Evolutionary conservation across 2,329 filamentous ascomycete genomes (phyloP).

Genomic region (Ascochyta viciae-villosae): DNA sequence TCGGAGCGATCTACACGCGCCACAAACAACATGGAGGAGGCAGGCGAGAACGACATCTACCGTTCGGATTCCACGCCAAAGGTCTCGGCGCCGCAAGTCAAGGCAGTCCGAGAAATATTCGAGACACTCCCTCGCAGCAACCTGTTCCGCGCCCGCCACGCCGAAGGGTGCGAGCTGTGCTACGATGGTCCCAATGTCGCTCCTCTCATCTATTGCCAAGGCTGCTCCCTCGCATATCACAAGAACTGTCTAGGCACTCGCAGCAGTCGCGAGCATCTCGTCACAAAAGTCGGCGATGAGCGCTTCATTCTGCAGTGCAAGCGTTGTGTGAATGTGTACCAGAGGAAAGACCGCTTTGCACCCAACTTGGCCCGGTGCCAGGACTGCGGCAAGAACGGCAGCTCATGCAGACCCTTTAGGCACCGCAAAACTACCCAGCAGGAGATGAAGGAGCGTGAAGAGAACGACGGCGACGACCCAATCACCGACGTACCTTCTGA

Average conservation of each 20-base stretch:
- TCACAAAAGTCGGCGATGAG: conserved; percentile 80
- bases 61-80: conserved; percentile 53
- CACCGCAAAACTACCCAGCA: conserved; percentile 74
- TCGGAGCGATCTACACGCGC: conserved; percentile 57
- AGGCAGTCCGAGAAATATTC: conserved; percentile 75
- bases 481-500: conserved; percentile 67
- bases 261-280: conserved; percentile 79
- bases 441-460: conserved; percentile 81
- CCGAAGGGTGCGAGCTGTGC: conserved; percentile 76
- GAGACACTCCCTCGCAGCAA: conserved; percentile 66
- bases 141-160: conserved; percentile 74
- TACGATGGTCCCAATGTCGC: conserved; percentile 67
- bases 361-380: conserved; percentile 78
- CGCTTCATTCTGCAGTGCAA: conserved; percentile 90
- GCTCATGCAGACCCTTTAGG: conserved; percentile 78
- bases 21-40: conserved; percentile 60
- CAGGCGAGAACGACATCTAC: conserved; percentile 65
- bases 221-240: conserved; percentile 85
- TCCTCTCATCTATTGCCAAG: conserved; percentile 84
- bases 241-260: conserved; percentile 80
- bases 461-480: conserved; percentile 82
- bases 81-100: conserved; percentile 59
- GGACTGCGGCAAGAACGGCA: conserved; percentile 69
- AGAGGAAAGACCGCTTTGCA: conserved; percentile 71
- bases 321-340: conserved; percentile 75